Conservation (phyloP, 495 filamentous ascomycete genomes). For the Cryomyces antarcticus region DNA sequence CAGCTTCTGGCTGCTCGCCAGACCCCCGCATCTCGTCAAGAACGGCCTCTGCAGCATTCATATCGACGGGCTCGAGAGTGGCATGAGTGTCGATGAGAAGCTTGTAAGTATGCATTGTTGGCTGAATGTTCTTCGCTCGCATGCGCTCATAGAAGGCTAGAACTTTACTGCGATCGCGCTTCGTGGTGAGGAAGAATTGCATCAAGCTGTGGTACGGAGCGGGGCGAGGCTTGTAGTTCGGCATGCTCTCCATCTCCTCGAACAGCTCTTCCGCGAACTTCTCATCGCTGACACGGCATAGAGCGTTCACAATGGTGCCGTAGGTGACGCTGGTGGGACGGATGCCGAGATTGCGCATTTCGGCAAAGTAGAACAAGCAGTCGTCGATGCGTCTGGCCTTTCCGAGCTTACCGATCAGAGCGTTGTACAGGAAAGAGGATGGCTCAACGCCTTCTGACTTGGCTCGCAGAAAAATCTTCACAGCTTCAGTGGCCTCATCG, state of each 20-base stretch:
- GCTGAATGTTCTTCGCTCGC: constrained; percentile 66
- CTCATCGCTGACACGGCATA: constrained; percentile 93
- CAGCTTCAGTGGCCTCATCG: constrained; percentile 87
- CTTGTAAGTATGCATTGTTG: constrained; percentile 92
- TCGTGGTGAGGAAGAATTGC: constrained; percentile 96
- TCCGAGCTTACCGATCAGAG: constrained; percentile 91
- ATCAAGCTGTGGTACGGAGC: constrained; percentile 98
- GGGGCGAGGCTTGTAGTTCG: constrained; percentile 93
- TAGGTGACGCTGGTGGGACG: constrained; percentile 95
- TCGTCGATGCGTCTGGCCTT: constrained; percentile 96
- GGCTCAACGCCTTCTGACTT: constrained; percentile 88
- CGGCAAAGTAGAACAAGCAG: constrained; percentile 89
- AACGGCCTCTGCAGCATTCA: constrained; percentile 72
- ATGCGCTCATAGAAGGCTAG: constrained; percentile 93
- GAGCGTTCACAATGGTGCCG: constrained; percentile 90
- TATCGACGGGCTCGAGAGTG: constrained; percentile 79
- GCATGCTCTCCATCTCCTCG: constrained; percentile 97
- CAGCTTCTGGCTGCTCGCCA: constrained; percentile 63
- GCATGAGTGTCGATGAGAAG: constrained; percentile 91
- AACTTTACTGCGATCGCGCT: constrained; percentile 84
- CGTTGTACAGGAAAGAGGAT: constrained; percentile 94
- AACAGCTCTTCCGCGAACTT: constrained; percentile 95
- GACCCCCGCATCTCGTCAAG: constrained; percentile 55
- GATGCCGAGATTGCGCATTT: constrained; percentile 86
- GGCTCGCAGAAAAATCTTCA: constrained; percentile 90